phyloP scores from a whole-genome alignment of 129 eudicot species.

The Lactuca saligna region DNA sequence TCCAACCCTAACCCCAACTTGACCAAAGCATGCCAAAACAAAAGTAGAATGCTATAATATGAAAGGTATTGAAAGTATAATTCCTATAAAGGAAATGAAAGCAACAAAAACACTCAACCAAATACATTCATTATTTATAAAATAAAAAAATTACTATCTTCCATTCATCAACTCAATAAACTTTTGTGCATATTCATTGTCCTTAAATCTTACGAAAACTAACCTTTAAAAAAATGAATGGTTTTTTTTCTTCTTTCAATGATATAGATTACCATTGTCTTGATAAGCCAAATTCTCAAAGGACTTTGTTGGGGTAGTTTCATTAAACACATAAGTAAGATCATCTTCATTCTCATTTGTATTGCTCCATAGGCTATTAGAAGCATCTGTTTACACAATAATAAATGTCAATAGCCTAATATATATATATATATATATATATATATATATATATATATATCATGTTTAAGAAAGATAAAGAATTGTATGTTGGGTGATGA shows the following conservation, averaged over 20 bases:
- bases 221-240: background rate
- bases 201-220: too few species aligned
- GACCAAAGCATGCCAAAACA: too few species aligned
- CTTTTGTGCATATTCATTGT: too few species aligned
- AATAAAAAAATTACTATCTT: too few species aligned
- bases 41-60: too few species aligned
- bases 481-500: constrained; percentile 30
- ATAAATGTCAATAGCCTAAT: background rate
- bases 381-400: constrained; percentile 42
- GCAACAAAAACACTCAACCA: too few species aligned
- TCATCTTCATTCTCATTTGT: constrained; percentile 46
- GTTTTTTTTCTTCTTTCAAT: background rate
- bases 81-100: too few species aligned
- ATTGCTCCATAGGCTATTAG: constrained; percentile 48
- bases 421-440: too few species aligned
- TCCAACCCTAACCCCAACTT: too few species aligned
- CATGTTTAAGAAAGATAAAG: constrained; percentile 9
- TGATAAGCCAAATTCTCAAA: constrained; percentile 70
- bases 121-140: too few species aligned
- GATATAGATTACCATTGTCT: constrained; percentile 40
- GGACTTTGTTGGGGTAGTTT: constrained; percentile 78
- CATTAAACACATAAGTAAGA: constrained; percentile 55
- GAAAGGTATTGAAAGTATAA: too few species aligned
- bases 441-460: background rate
- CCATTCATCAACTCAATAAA: too few species aligned